These are phyloP conservation scores for Saturnispora diversa DNA, from an alignment of 805 yeast genomes.

Conservation along the genomic window DNA sequence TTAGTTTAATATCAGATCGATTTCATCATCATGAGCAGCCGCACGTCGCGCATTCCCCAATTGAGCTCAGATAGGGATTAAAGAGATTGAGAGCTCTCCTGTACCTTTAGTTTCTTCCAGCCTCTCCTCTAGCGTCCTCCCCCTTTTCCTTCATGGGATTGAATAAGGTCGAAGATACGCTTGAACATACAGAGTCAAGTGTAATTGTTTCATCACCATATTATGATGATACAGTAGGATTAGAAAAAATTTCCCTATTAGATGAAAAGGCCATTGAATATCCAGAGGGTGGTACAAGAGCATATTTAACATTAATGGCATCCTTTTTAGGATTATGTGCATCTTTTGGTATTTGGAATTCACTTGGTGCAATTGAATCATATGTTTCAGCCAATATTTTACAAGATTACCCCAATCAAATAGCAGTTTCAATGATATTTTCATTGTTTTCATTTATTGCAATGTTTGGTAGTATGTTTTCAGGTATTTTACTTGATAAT, in stretches of 20 bases:
- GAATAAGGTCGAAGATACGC: too few species aligned
- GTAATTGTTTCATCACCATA: background rate
- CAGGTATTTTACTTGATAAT: constrained; percentile 40
- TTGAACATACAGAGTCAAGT: background rate
- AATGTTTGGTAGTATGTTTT: constrained; percentile 35
- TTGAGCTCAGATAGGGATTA: too few species aligned
- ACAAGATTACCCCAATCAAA: constrained; percentile 31
- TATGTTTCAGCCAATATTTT: constrained; percentile 50
- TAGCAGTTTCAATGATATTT: constrained; percentile 64
- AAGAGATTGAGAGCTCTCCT: too few species aligned
- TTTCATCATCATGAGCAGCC: too few species aligned
- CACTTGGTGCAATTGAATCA: constrained; percentile 61
- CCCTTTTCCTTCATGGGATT: too few species aligned
- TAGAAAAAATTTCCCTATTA: constrained; percentile 3
- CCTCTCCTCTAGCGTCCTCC: too few species aligned
- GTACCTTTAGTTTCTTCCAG: too few species aligned
- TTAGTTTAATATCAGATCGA: too few species aligned
- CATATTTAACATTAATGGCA: constrained; percentile 37
- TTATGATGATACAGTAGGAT: background rate
- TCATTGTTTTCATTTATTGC: constrained; percentile 41
- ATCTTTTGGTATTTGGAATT: constrained; percentile 57
- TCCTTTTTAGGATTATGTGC: constrained; percentile 50
- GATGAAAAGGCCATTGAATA: constrained; percentile 20
- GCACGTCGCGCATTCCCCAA: too few species aligned
- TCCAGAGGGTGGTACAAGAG: constrained; percentile 58